A percentile compares a stretch with the other conserved stretches of the same genome.
Evolutionary conservation across 192 early-diverging fungal genomes (phyloP).

Genomic region (Rhizophagus clarus): DNA sequence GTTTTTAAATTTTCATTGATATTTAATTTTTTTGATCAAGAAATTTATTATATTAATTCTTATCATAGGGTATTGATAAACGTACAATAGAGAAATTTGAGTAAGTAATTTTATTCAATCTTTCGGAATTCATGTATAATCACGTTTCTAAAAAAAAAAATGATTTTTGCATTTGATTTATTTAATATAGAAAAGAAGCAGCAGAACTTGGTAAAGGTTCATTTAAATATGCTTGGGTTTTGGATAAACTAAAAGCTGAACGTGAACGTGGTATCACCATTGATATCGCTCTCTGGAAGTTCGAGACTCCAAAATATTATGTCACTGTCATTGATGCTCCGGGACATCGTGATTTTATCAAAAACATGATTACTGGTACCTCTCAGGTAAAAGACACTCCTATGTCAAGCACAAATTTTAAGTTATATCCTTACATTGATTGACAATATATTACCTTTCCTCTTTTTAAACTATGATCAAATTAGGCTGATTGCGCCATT

Average conservation of each 20-base stretch:
- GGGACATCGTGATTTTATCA: slow-evolving; percentile 99
- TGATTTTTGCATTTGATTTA: background rate
- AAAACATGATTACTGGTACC: slow-evolving; percentile 99
- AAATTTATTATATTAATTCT: background rate
- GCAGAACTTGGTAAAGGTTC: slow-evolving; percentile 99
- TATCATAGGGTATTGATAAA: slow-evolving; percentile 76
- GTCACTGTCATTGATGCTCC: slow-evolving; percentile 99
- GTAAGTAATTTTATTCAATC: slow-evolving; percentile 7
- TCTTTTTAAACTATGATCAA: background rate
- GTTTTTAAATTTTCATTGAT: background rate
- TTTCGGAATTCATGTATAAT: background rate
- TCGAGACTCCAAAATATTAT: slow-evolving; percentile 95
- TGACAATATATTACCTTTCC: background rate
- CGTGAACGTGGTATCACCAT: slow-evolving; percentile 99
- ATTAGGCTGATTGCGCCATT: slow-evolving; percentile 91
- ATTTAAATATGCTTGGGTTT: slow-evolving; percentile 99
- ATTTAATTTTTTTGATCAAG: background rate
- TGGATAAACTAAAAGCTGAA: slow-evolving; percentile 99
- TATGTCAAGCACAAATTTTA: background rate
- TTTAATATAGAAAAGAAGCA: slow-evolving; percentile 78
- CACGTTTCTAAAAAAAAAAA: too few relatives aligned
- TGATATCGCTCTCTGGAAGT: slow-evolving; percentile 97
- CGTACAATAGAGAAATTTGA: slow-evolving; percentile 95
- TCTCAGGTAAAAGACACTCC: slow-evolving; percentile 62
- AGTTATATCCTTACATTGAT: background rate